Evolutionary conservation across 805 yeast species (phyloP), one percentile per base, ranked within the genome.

Genomic region (Clavispora carvajalis): DNA sequence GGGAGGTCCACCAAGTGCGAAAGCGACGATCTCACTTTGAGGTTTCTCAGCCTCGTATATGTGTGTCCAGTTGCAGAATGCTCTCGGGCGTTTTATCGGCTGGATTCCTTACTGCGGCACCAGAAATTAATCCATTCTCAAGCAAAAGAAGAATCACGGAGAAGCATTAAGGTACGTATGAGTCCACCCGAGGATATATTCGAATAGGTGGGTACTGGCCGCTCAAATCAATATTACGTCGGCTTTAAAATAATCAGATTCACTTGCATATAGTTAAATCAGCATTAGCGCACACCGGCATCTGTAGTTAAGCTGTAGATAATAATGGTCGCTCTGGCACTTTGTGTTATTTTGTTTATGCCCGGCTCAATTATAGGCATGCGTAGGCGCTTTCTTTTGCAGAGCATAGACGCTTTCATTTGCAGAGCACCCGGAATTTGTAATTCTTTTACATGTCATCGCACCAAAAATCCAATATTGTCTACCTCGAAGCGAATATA

Each of bases 41-140:
- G 37, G 16, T 44, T 48, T 30, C 37, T 46, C 34, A 37, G 36
- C 24, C 48, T 36, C 21, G 50, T 51, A n/a, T 51, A 47, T 30
- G 48, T 51, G 5, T 51, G 54, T 37, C 33, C 29, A 22, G 34
- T 39, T 33, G 39, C 40, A 12, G 37, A 33, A 17, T 51, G 54
- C 31, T 30, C 30, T 17, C 35, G 51, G n/a, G 49, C 53, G 3
- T 51, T 51, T 21, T 48, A 48, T 39, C 51, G 54, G 16, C 53
- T 47, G 51, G 54, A 51, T 38, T 39, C 48, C 25, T 34, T 47
- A 17, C 40, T 26, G 39, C 39, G 54, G 18, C 54, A 51, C 33
- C 43, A 25, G 19, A 22, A 33, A 15, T 23, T 36, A 19, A 34
- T 34, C 18, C 37, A 34, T 16, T 29, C 28, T 5, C 37, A 18